Evolutionary conservation across 805 yeast genomes (phyloP), one percentile per base, ranked within the genome.

Genomic region (Wickerhamiella domercqiae): DNA sequence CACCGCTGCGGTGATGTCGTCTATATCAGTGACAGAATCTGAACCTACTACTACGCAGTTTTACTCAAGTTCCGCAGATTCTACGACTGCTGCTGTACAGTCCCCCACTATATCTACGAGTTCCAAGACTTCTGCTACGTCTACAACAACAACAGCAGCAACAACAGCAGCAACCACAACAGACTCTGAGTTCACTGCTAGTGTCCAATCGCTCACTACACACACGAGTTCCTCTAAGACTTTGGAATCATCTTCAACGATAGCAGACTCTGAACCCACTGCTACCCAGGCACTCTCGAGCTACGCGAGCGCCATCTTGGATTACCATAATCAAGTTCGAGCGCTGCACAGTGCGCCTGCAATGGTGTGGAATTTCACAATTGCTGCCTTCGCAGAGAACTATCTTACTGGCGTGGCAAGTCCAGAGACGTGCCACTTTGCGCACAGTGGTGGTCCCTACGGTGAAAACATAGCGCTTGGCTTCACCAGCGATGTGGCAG

Each of bases 391-490:
- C 47, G 87, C 93, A 37, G 66, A 61, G 48, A 47, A 54, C 32
- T 73, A 67, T 49, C 80, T 83, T 17, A 28, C 40, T 26, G 40
- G 40, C 34, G 48, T 52, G 11, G 36, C 45, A 26, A 63, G 62
- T 17, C 33, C 33, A 6, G 20, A 15, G 33, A 41, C 52, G 14
- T 75, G 75, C 55, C 59, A 64, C 29, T 78, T 81, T 41, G 59
- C 60, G 16, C 93, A 80, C 56, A 75, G 86, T 1, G 63, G 66
- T 29, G 75, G 77, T 11, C 67, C 67, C 14, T 75, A 73, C 55
- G 93, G 93, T 39, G 93, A 80, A 55, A 80, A 80, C 60, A 63
- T 80, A 41, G 93, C 90, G n/a, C 64, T 71, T 24, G 93, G 93
- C 20, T 76, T 66, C 54, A 49, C 60, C 35, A 49, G 60, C 35